phyloP scores from a whole-genome alignment of 345 rosid genomes.

The Erysimum cheiranthoides region DNA sequence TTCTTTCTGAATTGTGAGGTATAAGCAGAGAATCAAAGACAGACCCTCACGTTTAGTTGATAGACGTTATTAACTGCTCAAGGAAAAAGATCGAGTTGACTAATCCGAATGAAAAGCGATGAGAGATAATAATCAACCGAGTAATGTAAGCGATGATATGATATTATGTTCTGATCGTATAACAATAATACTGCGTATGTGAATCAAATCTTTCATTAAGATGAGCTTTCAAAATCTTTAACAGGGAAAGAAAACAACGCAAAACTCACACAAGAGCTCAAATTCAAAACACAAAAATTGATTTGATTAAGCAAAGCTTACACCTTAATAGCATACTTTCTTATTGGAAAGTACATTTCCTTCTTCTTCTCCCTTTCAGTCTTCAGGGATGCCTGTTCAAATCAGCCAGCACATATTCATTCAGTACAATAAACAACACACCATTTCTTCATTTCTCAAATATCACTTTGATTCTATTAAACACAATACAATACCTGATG shows the following conservation, averaged over 20 bases:
- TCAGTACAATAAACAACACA: slow-evolving; percentile 6
- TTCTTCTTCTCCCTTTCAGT: slow-evolving; percentile 87
- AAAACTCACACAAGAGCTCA: slow-evolving; percentile 24
- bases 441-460: background rate
- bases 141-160: background rate
- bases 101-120: background rate
- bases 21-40: background rate
- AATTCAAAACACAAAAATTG: slow-evolving; percentile 27
- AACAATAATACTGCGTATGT: background rate
- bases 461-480: background rate
- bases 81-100: background rate
- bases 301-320: slow-evolving; percentile 44
- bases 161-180: background rate
- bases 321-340: slow-evolving; percentile 91
- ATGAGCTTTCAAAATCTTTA: background rate
- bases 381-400: slow-evolving; percentile 66
- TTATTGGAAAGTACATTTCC: slow-evolving; percentile 85
- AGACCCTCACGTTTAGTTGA: too few relatives aligned
- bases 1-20: background rate
- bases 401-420: background rate
- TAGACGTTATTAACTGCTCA: background rate
- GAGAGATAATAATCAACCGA: background rate
- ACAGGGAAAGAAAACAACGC: background rate
- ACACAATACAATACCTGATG: slow-evolving; percentile 62
- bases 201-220: slow-evolving; percentile 22